Evolutionary conservation across 1,284 basidiomycete species (phyloP).

Genomic region (Neotropicomus parvogracilis): DNA sequence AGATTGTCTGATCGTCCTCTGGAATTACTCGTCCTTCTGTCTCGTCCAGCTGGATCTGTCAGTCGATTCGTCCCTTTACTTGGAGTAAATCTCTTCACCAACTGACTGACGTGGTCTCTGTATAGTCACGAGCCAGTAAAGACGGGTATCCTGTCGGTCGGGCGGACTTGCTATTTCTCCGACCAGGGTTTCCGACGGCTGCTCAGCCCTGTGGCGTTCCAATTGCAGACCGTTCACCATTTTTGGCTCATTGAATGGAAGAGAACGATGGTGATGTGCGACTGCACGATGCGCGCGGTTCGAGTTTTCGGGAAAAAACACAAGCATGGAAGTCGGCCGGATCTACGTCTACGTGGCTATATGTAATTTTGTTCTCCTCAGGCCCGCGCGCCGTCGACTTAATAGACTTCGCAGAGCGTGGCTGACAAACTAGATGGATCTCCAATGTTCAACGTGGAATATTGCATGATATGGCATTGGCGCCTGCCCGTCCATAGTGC

Average conservation of each 20-base stretch:
- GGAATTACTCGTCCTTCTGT: constrained; percentile 65
- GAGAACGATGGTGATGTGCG: constrained; percentile 70
- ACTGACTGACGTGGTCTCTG: constrained; percentile 7
- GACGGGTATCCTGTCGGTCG: constrained; percentile 67
- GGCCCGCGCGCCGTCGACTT: background rate
- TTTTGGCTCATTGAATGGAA: constrained; percentile 75
- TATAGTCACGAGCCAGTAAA: constrained; percentile 41
- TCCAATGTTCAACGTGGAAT: constrained; percentile 72
- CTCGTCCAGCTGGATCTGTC: constrained; percentile 73
- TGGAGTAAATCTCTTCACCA: background rate
- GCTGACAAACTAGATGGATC: constrained; percentile 67
- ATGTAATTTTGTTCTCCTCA: constrained; percentile 18
- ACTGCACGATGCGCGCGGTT: constrained; percentile 46
- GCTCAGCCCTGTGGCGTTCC: constrained; percentile 77
- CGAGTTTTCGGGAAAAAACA: constrained; percentile 54
- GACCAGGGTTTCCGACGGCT: constrained; percentile 72
- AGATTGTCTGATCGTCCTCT: constrained; percentile 60
- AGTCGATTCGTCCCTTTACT: constrained; percentile 29
- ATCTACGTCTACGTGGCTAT: constrained; percentile 59
- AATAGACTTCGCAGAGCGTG: constrained; percentile 42
- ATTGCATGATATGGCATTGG: constrained; percentile 60
- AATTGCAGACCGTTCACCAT: constrained; percentile 77
- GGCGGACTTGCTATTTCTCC: constrained; percentile 45
- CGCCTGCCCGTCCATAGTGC: no score
- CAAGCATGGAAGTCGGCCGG: constrained; percentile 64